Percentiles rank a stretch among this genome's conserved stretches.
Conservation (phyloP, 768 basidiomycete genomes). For the Hericium erinaceus region DNA sequence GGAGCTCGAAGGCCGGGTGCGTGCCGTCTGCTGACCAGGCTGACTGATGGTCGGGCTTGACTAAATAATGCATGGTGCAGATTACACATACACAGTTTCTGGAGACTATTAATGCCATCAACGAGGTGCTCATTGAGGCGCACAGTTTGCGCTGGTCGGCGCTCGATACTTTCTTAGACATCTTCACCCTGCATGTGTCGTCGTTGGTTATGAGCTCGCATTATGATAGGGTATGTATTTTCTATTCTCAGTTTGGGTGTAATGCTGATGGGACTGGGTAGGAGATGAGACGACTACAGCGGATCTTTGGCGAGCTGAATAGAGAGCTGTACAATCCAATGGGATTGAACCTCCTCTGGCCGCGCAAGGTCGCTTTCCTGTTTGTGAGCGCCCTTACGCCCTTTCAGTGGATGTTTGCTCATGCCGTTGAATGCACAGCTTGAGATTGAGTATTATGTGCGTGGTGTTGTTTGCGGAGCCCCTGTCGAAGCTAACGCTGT, state of each 20-base stretch:
- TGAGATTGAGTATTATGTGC: conserved; percentile 91
- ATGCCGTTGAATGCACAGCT: conserved; percentile 40
- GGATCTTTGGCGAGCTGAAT: conserved; percentile 62
- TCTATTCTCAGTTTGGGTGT: neutral
- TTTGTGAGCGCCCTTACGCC: conserved; percentile 55
- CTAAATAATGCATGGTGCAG: conserved; percentile 28
- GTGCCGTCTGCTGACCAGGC: conserved; percentile 20
- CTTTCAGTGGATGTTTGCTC: neutral
- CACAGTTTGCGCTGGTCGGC: conserved; percentile 67
- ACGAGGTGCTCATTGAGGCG: conserved; percentile 79
- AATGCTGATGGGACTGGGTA: conserved; percentile 21
- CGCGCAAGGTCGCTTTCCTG: conserved; percentile 75
- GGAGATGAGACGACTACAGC: conserved; percentile 69
- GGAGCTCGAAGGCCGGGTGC: conserved; percentile 87
- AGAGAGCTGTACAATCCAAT: conserved; percentile 68
- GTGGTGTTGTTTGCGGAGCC: conserved; percentile 20
- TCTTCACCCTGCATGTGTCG: conserved; percentile 76
- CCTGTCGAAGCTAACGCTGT: neutral
- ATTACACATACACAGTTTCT: conserved; percentile 87
- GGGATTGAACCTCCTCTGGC: conserved; percentile 84
- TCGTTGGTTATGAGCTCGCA: conserved; percentile 60
- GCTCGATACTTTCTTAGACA: conserved; percentile 70
- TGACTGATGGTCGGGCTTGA: neutral
- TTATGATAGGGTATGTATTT: conserved; percentile 64
- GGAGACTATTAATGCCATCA: conserved; percentile 85